These are phyloP conservation scores for Quercus bicolor DNA, from an alignment of 306 rosid genomes.

Conservation along the genomic window DNA sequence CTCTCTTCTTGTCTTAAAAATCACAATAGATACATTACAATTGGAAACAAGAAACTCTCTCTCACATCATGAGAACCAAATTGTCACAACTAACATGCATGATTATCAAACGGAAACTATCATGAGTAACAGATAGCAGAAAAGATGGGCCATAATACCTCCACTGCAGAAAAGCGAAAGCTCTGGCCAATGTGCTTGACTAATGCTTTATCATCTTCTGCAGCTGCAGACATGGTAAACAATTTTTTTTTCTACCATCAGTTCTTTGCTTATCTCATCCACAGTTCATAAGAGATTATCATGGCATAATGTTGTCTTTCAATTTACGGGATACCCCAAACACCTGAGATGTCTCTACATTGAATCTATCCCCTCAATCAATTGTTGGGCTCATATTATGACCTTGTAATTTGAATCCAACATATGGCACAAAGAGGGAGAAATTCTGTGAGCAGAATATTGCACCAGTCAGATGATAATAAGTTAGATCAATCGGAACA, in stretches of 20 bases:
- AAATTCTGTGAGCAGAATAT: too few relatives aligned
- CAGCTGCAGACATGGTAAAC: constrained; percentile 45
- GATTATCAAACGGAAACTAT: constrained; percentile 13
- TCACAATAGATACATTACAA: constrained; percentile 3
- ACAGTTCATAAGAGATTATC: background rate
- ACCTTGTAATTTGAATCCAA: too few relatives aligned
- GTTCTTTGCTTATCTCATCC: constrained; percentile 16
- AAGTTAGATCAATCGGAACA: too few relatives aligned
- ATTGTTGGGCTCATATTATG: too few relatives aligned
- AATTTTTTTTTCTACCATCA: background rate
- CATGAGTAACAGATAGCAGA: background rate
- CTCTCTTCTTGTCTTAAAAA: constrained; percentile 70
- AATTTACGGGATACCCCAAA: background rate
- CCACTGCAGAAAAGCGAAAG: constrained; percentile 79
- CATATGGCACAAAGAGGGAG: too few relatives aligned
- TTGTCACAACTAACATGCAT: background rate
- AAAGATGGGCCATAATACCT: constrained; percentile 41
- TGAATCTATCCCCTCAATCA: too few relatives aligned
- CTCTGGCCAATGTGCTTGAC: constrained; percentile 84
- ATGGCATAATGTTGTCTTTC: background rate
- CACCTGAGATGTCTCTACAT: too few relatives aligned
- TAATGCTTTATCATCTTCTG: constrained; percentile 77
- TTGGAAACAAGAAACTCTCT: background rate
- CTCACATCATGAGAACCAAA: background rate
- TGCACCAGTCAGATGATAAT: too few relatives aligned